These are phyloP conservation scores for Rhizopus delemar DNA, from an alignment of 371 early-diverging fungal species.

Conservation along the genomic window DNA sequence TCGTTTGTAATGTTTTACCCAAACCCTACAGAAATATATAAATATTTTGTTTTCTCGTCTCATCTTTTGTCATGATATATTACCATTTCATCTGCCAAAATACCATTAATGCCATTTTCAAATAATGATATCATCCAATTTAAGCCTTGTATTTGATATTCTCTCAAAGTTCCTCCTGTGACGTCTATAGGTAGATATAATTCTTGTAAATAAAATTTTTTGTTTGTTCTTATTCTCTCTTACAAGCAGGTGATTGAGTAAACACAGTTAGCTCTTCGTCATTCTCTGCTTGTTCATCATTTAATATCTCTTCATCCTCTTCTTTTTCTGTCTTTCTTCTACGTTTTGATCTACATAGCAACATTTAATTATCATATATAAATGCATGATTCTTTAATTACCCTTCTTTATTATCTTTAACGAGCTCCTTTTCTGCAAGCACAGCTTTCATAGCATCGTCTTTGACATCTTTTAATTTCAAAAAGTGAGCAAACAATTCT, in stretches of 20 bases:
- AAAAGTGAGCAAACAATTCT: constrained; percentile 70
- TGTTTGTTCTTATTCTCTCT: constrained; percentile 6
- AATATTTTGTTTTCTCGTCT: background rate
- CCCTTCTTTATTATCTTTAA: constrained; percentile 43
- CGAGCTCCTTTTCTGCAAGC: constrained; percentile 42
- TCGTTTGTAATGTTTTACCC: constrained; percentile 98
- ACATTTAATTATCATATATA: background rate
- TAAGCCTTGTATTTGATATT: constrained; percentile 97
- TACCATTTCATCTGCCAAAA: constrained; percentile 99
- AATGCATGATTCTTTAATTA: constrained; percentile 12
- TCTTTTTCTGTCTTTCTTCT: constrained; percentile 95
- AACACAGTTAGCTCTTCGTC: constrained; percentile 68
- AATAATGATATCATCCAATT: constrained; percentile 99
- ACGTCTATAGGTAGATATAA: constrained; percentile 60
- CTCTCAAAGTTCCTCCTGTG: constrained; percentile 86
- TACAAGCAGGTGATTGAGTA: constrained; percentile 88
- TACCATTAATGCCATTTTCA: constrained; percentile 98
- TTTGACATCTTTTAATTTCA: constrained; percentile 56
- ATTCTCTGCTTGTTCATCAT: constrained; percentile 70
- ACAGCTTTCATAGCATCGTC: constrained; percentile 48
- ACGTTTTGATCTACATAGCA: constrained; percentile 61
- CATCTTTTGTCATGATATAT: background rate
- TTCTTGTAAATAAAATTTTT: background rate
- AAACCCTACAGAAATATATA: constrained; percentile 72
- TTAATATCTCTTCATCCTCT: constrained; percentile 87